phyloP scores from a whole-genome alignment of 306 rosid genomes.

The Lithocarpus polystachyus region DNA sequence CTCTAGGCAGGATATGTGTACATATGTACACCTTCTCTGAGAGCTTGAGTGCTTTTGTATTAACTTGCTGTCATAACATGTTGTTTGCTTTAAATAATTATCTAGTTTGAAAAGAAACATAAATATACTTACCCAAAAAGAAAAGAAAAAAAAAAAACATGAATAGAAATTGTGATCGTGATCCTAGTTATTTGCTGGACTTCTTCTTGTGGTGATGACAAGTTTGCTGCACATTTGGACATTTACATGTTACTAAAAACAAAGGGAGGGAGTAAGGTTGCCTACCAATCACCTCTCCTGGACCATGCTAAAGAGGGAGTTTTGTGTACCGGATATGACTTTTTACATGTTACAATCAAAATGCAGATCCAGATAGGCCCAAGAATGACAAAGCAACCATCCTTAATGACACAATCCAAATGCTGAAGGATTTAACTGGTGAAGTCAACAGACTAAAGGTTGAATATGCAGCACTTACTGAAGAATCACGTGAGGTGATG shows the following conservation, averaged over 20 bases:
- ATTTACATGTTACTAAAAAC: slow-evolving; percentile 4
- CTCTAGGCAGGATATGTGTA: background rate
- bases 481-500: slow-evolving; percentile 77
- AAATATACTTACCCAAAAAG: background rate
- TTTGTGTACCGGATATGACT: too few relatives aligned
- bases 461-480: slow-evolving; percentile 62
- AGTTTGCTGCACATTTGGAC: slow-evolving; percentile 2
- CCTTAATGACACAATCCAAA: slow-evolving; percentile 69
- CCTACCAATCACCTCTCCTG: too few relatives aligned
- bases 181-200: slow-evolving; percentile 1
- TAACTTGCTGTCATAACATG: background rate
- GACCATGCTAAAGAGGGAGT: too few relatives aligned
- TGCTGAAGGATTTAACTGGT: slow-evolving; percentile 64
- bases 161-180: background rate
- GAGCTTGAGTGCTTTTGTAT: slow-evolving; percentile 1
- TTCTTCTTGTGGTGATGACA: background rate
- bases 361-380: slow-evolving; percentile 85
- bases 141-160: background rate
- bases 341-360: slow-evolving; percentile 20
- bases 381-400: slow-evolving; percentile 92
- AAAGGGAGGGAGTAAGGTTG: too few relatives aligned
- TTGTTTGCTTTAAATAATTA: background rate
- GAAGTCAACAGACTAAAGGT: slow-evolving; percentile 66
- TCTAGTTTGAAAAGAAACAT: background rate
- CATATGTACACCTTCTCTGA: background rate